These are phyloP conservation scores for Sicyos edulis DNA, from an alignment of 306 rosid genomes.

Conservation along the genomic window DNA sequence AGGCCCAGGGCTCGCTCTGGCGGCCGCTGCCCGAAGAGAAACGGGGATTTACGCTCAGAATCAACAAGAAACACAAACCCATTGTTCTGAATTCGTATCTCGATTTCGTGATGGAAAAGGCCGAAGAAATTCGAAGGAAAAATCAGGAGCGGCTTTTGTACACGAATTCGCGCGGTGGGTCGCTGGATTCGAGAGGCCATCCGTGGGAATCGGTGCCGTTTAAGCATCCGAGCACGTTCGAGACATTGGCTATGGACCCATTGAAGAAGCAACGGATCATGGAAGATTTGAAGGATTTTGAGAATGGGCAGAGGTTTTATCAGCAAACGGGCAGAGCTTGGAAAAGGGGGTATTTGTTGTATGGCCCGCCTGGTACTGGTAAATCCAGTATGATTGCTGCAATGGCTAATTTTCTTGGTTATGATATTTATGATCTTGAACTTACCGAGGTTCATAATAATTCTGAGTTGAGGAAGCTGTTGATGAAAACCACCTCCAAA, in stretches of 20 bases:
- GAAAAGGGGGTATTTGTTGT: constrained; percentile 86
- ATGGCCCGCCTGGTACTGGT: constrained; percentile 92
- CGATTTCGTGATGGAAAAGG: constrained; percentile 75
- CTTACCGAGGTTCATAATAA: constrained; percentile 83
- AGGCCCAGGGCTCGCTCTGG: constrained; percentile 78
- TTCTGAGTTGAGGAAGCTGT: constrained; percentile 73
- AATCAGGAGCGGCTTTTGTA: constrained; percentile 79
- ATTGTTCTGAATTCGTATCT: constrained; percentile 53
- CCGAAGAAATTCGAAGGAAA: constrained; percentile 65
- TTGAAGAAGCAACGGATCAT: constrained; percentile 48
- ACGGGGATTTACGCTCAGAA: constrained; percentile 73
- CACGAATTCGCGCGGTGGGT: constrained; percentile 86
- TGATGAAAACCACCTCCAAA: constrained; percentile 90
- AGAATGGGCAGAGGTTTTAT: constrained; percentile 65
- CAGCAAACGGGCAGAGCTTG: constrained; percentile 90
- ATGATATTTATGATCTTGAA: constrained; percentile 86
- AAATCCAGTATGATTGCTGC: constrained; percentile 97
- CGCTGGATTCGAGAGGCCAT: constrained; percentile 78
- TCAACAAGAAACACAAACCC: constrained; percentile 55
- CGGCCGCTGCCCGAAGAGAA: constrained; percentile 88
- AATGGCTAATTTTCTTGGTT: constrained; percentile 81
- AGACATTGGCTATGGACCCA: constrained; percentile 92
- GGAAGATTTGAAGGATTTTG: constrained; percentile 75
- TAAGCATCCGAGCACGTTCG: constrained; percentile 89
- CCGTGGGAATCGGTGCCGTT: constrained; percentile 99